These are phyloP conservation scores for Amauroascus niger DNA, from an alignment of 2,329 filamentous ascomycete species.

Conservation along the genomic window DNA sequence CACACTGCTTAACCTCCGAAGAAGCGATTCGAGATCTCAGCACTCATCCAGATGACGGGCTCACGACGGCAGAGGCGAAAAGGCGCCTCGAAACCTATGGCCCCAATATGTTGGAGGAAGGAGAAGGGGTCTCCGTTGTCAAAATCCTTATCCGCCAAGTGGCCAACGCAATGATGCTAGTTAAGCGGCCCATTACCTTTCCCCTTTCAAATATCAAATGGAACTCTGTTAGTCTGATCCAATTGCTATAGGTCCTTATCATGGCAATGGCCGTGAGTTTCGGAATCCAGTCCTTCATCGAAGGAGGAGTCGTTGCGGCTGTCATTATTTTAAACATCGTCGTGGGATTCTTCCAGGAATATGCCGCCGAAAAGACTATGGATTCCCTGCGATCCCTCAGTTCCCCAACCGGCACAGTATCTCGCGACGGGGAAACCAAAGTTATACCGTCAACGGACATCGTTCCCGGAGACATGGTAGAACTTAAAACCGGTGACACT, in stretches of 20 bases:
- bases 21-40: conserved; percentile 47
- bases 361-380: conserved; percentile 46
- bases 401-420: conserved; percentile 43
- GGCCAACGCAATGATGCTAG: conserved; percentile 59
- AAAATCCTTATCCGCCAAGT: conserved; percentile 59
- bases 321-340: conserved; percentile 51
- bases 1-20: conserved; percentile 49
- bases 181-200: conserved; percentile 28
- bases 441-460: conserved; percentile 46
- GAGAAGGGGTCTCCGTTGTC: conserved; percentile 55
- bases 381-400: conserved; percentile 44
- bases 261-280: conserved; percentile 51
- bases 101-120: conserved; percentile 56
- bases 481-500: conserved; percentile 42
- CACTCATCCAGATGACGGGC: conserved; percentile 47
- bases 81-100: conserved; percentile 48
- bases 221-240: conserved; percentile 20
- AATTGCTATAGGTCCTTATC: conserved; percentile 37
- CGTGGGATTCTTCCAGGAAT: conserved; percentile 49
- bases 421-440: conserved; percentile 42
- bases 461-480: conserved; percentile 51
- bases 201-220: conserved; percentile 8
- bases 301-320: conserved; percentile 49
- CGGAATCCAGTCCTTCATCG: conserved; percentile 50
- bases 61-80: conserved; percentile 47